phyloP scores from a whole-genome alignment of 306 rosid genomes.

The Lathyrus oleraceus region DNA sequence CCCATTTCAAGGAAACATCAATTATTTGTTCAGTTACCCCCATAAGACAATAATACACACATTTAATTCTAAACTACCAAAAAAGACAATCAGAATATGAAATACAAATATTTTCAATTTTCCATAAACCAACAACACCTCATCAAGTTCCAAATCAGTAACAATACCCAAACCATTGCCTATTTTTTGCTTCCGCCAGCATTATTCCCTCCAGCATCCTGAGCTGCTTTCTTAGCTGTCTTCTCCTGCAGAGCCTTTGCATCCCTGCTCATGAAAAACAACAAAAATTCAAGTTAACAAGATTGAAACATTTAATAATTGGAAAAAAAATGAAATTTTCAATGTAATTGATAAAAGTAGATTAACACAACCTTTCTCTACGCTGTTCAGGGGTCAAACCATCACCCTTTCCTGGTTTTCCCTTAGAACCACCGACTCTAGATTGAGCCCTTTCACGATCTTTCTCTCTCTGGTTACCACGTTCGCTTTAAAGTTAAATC shows the following conservation, averaged over 20 bases:
- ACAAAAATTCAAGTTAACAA: background rate
- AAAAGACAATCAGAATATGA: conserved; percentile 7
- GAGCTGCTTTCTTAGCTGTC: conserved; percentile 59
- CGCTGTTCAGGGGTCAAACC: conserved; percentile 87
- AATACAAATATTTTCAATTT: conserved; percentile 11
- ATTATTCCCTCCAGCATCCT: conserved; percentile 50
- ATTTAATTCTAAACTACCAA: conserved; percentile 15
- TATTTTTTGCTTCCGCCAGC: conserved; percentile 51
- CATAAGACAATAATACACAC: conserved; percentile 13
- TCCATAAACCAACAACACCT: conserved; percentile 24
- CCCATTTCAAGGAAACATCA: conserved; percentile 31
- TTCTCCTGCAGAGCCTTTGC: conserved; percentile 79
- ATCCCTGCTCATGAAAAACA: conserved; percentile 44
- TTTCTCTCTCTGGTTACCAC: conserved; percentile 73
- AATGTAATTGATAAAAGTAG: background rate
- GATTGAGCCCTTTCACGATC: conserved; percentile 81
- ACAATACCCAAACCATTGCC: conserved; percentile 9
- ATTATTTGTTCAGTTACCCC: conserved; percentile 1
- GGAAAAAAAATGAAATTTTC: background rate
- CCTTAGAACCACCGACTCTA: conserved; percentile 45
- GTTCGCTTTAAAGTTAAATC: conserved; percentile 62
- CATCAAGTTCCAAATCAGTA: conserved; percentile 13
- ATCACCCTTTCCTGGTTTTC: conserved; percentile 47
- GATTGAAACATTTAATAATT: background rate
- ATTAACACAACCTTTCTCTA: conserved; percentile 69